Evolutionary conservation across 495 filamentous ascomycete genomes (phyloP).

Genomic region (Podospora tetraspora): DNA sequence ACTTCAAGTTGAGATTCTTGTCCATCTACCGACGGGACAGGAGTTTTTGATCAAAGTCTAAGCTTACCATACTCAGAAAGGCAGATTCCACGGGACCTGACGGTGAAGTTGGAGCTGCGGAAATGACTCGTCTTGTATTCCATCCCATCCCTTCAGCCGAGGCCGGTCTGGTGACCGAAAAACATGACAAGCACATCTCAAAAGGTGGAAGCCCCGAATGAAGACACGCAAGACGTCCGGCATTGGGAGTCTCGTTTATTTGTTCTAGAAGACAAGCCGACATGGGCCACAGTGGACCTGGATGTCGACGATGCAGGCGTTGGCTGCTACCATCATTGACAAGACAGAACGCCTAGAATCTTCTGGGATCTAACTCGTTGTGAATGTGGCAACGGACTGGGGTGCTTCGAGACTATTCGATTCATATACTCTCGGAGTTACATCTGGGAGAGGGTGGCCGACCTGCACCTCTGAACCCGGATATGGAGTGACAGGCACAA

Average conservation of each 20-base stretch:
- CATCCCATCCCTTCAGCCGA: background rate
- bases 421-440: background rate
- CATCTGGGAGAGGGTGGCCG: background rate
- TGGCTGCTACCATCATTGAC: too few relatives aligned
- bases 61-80: background rate
- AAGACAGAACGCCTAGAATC: too few relatives aligned
- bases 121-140: background rate
- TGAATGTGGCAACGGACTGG: background rate
- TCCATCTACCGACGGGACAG: too few relatives aligned
- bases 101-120: background rate
- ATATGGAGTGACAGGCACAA: background rate
- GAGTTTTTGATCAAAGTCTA: background rate
- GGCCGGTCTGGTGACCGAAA: background rate
- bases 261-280: background rate
- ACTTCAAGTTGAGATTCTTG: too few relatives aligned
- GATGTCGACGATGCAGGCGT: too few relatives aligned
- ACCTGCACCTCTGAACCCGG: background rate
- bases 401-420: background rate
- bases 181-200: background rate
- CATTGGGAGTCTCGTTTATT: background rate
- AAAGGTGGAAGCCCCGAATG: background rate
- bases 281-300: too few relatives aligned
- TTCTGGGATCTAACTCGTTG: too few relatives aligned
- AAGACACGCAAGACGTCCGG: background rate
- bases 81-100: background rate